Evolutionary conservation across 2,329 filamentous ascomycete genomes (phyloP).

Genomic region (Trichoderma sp.): DNA sequence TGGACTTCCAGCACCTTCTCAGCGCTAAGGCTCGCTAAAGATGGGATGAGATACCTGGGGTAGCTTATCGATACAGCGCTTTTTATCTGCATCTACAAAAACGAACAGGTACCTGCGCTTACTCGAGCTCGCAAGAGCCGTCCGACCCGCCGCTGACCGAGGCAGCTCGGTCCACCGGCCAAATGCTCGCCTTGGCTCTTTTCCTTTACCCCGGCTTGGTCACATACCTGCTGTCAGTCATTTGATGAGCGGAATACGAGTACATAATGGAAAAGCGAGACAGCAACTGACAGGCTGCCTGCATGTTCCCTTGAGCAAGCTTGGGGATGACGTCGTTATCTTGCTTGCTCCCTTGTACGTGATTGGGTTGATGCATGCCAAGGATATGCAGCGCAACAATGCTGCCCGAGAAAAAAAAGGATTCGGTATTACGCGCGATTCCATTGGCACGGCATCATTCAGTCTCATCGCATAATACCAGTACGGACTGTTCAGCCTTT

Average conservation of each 20-base stretch:
- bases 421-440: not conserved
- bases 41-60: not conserved
- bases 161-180: constrained; percentile 11
- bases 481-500: not conserved
- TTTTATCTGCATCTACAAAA: not conserved
- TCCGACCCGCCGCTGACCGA: constrained; percentile 8
- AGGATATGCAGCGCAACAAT: not conserved
- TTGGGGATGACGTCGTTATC: not conserved
- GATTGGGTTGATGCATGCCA: not conserved
- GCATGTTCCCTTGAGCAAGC: not conserved
- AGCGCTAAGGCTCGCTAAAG: constrained; percentile 12
- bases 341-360: not conserved
- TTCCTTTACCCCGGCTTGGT: constrained; percentile 2
- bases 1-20: not conserved
- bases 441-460: not conserved
- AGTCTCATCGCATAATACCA: not conserved
- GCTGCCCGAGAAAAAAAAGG: not conserved
- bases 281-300: not conserved
- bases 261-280: not conserved
- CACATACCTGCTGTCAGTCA: not conserved
- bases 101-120: not conserved
- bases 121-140: not conserved
- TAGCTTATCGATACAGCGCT: constrained; percentile 1
- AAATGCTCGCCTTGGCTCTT: not conserved
- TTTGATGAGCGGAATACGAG: not conserved